Evolutionary conservation across 495 filamentous ascomycete genomes (phyloP), one percentile per base, ranked within the genome.

Genomic region (Trichoderma parareesei): DNA sequence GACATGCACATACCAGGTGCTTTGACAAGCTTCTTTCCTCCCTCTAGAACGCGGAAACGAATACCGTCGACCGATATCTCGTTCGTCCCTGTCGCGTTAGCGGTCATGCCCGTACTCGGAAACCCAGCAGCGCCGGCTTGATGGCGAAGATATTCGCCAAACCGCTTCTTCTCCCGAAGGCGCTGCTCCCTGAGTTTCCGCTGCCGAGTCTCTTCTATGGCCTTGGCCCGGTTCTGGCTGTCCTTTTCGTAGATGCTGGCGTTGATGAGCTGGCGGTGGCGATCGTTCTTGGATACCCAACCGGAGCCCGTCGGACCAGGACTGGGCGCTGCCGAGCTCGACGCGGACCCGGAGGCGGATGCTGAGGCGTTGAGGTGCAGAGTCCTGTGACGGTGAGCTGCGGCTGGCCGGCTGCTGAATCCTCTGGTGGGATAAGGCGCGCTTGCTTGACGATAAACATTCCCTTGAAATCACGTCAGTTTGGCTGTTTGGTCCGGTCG

Each of bases 181-280:
- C 88, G 83, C 69, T 76, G 82, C 71, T 82, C 75, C 27, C 80
- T 72, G 43, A 83, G 77, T 68, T 86, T 89, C 55, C 84, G 79
- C 67, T 83, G 82, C 27, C 84, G 78, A 3, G 87, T 89, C 68
- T 89, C 83, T 67, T 91, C 88, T 60, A 94, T 88, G 10, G 90
- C 91, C 70, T 85, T 87, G 1, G 85, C 79, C 43, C 90, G 81
- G n/a, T 84, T 81, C 67, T 87, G 84, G 2, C 81, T 79, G 64
- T 90, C 85, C 74, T 90, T 87, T 69, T 95, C 88, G 75, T 90
- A 96, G 14, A 96, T 82, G 3, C 86, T 82, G 18, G 87, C 82
- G 71, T 96, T 96, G 76, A 97, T 96, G 60, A 97, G 75, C 74
- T 96, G 92, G 75, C 93, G 84, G 68, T 95, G 91, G 62, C 91